Evolutionary conservation across 768 basidiomycete species (phyloP), one percentile per base, ranked within the genome.

Genomic region (Termitomyces sp.): DNA sequence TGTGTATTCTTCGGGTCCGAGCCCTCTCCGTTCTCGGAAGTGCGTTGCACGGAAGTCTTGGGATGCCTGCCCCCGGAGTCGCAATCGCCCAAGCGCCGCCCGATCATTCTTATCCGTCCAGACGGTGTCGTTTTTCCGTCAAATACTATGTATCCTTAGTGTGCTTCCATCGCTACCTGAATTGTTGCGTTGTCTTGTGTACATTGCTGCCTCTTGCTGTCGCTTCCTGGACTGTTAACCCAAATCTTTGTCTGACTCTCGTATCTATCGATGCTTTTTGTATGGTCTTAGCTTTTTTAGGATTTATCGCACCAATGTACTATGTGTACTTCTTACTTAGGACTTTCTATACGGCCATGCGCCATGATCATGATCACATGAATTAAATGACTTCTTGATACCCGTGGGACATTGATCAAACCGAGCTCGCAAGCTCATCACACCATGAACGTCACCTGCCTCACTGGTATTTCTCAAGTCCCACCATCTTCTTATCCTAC

Each of bases 81-180:
- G 49, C 84, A 80, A 63, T 72, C 79, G 53, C 70, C 75, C 58
- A 90, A 89, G 73, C 87, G 88, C 56, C 78, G 90, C 51, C 89
- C 91, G 9, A 84, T 95, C 57, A 80, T 93, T 61, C 82, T 94
- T 67, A 83, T 94, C 57, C 84, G 92, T 51, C 80, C 83, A 10
- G 92, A 95, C 66, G 92, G 92, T 47, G 84, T 94, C 59, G 87
- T 94, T 54, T 92, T 92, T 77, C 93, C 92, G 7, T 91, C 91
- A 26, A 85, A 77, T 65, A 80, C 84, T 33, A 81, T 87, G 81
- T 92, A 91, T 78, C 90, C 90, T 36, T 92, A 83, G 80, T 72
- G 55, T 46, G 56, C 51, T 55, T 65, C 26, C 36, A 55, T 54
- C 45, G 57, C 61, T 18, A 18, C 18, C 20, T 46, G 40, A 60